phyloP scores from a whole-genome alignment of 2,329 filamentous ascomycete genomes.

The Didymella pomorum region DNA sequence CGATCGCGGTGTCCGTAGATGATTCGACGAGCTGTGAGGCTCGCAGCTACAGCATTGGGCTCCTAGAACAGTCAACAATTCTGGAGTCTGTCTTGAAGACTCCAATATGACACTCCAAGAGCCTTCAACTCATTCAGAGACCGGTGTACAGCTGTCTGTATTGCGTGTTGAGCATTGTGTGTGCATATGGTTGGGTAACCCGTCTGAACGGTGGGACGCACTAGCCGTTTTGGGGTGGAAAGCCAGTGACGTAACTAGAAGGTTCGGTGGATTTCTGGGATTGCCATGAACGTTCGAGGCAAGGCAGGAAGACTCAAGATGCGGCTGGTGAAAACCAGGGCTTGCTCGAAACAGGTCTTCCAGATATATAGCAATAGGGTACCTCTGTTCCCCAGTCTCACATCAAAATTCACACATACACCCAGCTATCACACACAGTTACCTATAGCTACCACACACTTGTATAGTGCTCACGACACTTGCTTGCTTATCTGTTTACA shows the following conservation, averaged over 20 bases:
- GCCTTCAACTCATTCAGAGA: not conserved
- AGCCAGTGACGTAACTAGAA: slow-evolving; percentile 32
- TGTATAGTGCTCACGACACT: slow-evolving; percentile 12
- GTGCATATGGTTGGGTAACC: not conserved
- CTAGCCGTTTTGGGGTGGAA: slow-evolving; percentile 7
- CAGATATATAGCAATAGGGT: slow-evolving; percentile 37
- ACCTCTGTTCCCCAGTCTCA: slow-evolving; percentile 8
- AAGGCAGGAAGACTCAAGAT: slow-evolving; percentile 36
- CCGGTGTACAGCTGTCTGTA: not conserved
- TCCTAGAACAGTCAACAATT: not conserved
- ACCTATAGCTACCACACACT: slow-evolving; percentile 1
- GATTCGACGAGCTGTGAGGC: slow-evolving; percentile 3
- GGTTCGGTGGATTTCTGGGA: slow-evolving; percentile 33
- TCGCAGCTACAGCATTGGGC: not conserved
- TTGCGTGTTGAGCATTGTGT: not conserved
- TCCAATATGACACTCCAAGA: not conserved
- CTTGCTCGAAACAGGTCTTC: slow-evolving; percentile 23
- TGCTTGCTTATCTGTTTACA: slow-evolving; percentile 19
- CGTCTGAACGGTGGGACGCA: not conserved
- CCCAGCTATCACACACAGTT: slow-evolving; percentile 21
- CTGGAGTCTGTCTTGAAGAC: not conserved
- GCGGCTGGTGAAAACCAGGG: slow-evolving; percentile 33
- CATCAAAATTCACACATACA: slow-evolving; percentile 27
- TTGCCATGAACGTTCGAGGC: slow-evolving; percentile 27
- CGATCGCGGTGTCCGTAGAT: not conserved